These are phyloP conservation scores for Ceratobasidium sp. DNA, from an alignment of 1,284 basidiomycete genomes.

Conservation along the genomic window DNA sequence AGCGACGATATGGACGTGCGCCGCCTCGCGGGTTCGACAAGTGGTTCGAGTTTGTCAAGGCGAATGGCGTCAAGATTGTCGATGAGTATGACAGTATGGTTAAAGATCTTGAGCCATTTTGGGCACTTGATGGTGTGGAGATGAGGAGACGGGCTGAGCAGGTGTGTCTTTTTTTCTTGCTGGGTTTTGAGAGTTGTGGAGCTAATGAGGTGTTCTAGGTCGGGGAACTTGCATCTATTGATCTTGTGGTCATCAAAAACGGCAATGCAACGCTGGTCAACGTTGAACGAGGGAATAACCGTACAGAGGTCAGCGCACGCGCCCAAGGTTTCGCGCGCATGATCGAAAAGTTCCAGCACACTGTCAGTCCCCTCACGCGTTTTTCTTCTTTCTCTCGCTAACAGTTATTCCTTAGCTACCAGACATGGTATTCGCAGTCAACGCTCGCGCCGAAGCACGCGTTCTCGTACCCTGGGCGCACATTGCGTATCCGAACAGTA, in stretches of 20 bases:
- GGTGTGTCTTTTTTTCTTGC: constrained; percentile 55
- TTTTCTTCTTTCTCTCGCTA: not conserved
- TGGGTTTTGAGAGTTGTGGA: constrained; percentile 43
- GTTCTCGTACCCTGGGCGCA: constrained; percentile 90
- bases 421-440: constrained; percentile 91
- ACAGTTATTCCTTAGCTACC: constrained; percentile 66
- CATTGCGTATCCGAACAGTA: constrained; percentile 70
- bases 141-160: constrained; percentile 73
- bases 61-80: constrained; percentile 77
- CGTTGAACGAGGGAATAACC: constrained; percentile 53
- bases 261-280: constrained; percentile 61
- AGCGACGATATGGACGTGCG: constrained; percentile 72
- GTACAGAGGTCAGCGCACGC: constrained; percentile 75
- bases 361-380: constrained; percentile 54
- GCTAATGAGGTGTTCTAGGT: constrained; percentile 57
- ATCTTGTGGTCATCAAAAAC: constrained; percentile 75
- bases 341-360: constrained; percentile 72
- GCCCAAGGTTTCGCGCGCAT: constrained; percentile 78
- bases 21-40: constrained; percentile 89
- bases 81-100: constrained; percentile 91
- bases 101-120: constrained; percentile 83
- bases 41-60: constrained; percentile 85
- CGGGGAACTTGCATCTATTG: constrained; percentile 80
- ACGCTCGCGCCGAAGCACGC: constrained; percentile 89
- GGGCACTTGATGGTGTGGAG: constrained; percentile 73